phyloP scores from a whole-genome alignment of 1,284 basidiomycete genomes.

The Cystobasidiaceae sp. region DNA sequence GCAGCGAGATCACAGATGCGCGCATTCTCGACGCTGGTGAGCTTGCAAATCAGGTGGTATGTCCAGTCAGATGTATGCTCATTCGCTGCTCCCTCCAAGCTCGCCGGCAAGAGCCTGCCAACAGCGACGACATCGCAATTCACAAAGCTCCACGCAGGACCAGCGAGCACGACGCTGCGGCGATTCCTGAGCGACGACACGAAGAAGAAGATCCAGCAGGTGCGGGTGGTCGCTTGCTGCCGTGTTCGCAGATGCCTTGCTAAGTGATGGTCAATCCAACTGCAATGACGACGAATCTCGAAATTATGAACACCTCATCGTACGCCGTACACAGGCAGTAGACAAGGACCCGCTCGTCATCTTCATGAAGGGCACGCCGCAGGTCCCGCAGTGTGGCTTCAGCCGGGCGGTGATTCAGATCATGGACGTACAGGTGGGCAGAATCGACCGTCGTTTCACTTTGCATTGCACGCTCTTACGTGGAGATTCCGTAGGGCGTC shows the following conservation, averaged over 20 bases:
- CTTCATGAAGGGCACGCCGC: conserved; percentile 86
- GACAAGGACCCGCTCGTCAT: conserved; percentile 70
- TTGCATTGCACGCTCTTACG: conserved; percentile 71
- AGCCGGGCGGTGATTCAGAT: conserved; percentile 84
- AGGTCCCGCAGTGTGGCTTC: conserved; percentile 75
- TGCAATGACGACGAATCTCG: no score
- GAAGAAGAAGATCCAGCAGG: conserved; percentile 23
- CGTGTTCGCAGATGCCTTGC: no score
- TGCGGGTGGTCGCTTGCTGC: not conserved
- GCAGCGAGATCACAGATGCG: not conserved
- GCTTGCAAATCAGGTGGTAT: no score
- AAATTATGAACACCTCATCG: no score
- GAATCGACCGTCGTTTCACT: conserved; percentile 52
- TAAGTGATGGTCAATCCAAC: no score
- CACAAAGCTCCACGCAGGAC: conserved; percentile 2
- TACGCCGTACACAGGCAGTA: no score
- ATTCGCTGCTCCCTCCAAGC: not conserved
- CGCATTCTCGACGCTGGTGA: conserved; percentile 22
- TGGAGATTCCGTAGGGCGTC: conserved; percentile 80
- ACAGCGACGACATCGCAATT: conserved; percentile 12
- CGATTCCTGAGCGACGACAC: conserved; percentile 18
- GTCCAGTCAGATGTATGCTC: not conserved
- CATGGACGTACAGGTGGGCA: conserved; percentile 64
- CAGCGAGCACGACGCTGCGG: conserved; percentile 4
- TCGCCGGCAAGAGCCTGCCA: conserved; percentile 1